Conservation (phyloP, 1,284 basidiomycete species). For the Uromyces viciae-fabae region DNA sequence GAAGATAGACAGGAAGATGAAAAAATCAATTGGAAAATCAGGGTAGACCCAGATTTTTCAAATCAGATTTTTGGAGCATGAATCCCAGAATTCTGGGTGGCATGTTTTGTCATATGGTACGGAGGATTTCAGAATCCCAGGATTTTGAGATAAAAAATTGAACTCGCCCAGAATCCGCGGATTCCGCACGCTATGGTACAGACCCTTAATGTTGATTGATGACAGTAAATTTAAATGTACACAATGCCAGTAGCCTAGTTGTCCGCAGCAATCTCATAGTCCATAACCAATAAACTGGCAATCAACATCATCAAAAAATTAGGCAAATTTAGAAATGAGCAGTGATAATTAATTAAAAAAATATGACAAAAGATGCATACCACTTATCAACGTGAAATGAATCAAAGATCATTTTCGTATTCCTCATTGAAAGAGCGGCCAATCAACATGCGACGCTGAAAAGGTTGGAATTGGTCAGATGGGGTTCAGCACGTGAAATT, state of each 20-base stretch:
- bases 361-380: too few species aligned
- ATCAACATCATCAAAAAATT: too few species aligned
- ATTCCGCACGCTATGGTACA: background rate
- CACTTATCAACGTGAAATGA: too few species aligned
- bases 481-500: constrained; percentile 62
- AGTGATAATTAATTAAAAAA: too few species aligned
- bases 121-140: background rate
- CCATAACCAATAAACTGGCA: too few species aligned
- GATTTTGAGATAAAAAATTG: background rate
- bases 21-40: background rate
- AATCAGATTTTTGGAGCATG: too few species aligned
- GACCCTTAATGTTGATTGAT: background rate
- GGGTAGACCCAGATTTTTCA: background rate
- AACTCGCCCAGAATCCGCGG: background rate
- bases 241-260: too few species aligned
- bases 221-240: too few species aligned
- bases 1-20: background rate
- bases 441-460: constrained; percentile 48
- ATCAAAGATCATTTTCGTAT: constrained; percentile 19
- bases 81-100: background rate
- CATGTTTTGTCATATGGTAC: background rate
- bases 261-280: too few species aligned
- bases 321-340: too few species aligned
- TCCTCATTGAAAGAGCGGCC: constrained; percentile 49
- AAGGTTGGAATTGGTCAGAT: constrained; percentile 70